Percentiles rank a stretch among this genome's conserved stretches.
Conservation (phyloP, 129 eudicot species). For the Flaveria sonorensis region DNA sequence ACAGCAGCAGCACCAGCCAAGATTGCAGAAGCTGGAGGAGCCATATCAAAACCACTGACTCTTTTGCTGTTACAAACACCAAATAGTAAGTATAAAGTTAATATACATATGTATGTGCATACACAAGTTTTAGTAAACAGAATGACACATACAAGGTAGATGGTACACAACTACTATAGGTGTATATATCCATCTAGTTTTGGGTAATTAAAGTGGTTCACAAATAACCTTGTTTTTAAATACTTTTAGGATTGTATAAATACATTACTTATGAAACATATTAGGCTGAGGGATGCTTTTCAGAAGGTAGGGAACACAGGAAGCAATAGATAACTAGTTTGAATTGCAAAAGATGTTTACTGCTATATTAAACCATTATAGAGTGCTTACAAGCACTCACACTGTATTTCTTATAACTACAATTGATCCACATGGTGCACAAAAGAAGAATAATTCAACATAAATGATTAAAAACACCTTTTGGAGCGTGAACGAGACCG, state of each 20-base stretch:
- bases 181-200: slow-evolving; percentile 1
- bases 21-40: slow-evolving; percentile 94
- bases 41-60: slow-evolving; percentile 98
- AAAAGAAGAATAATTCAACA: not conserved
- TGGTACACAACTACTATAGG: not conserved
- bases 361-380: not conserved
- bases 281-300: not conserved
- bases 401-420: not conserved
- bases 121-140: slow-evolving; percentile 2
- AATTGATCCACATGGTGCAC: not conserved
- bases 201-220: not conserved
- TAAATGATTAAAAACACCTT: slow-evolving; percentile 46
- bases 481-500: slow-evolving; percentile 95
- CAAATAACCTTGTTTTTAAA: not conserved
- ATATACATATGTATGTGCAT: not conserved
- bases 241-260: not conserved
- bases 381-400: slow-evolving; percentile 7
- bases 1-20: slow-evolving; percentile 68
- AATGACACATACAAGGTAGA: not conserved
- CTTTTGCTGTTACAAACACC: slow-evolving; percentile 71
- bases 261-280: not conserved
- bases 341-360: slow-evolving; percentile 1
- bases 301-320: not conserved
- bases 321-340: not conserved
- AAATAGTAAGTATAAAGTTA: slow-evolving; percentile 3